Evolutionary conservation across 2,329 filamentous ascomycete species (phyloP).

Genomic region (Alternaria infectoria): DNA sequence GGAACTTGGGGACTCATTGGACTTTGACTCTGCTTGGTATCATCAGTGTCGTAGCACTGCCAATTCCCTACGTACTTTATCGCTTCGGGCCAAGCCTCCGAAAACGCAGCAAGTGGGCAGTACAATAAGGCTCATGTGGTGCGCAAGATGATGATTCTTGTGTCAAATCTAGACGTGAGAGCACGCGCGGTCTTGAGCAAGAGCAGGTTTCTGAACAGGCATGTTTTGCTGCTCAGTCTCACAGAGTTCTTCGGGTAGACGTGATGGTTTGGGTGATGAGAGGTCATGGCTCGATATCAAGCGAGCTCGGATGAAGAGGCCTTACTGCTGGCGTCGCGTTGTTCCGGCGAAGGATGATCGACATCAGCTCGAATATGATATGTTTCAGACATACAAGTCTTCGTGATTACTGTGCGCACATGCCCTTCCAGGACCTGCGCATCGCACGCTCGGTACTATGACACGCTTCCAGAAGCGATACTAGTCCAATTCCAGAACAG

Average conservation of each 20-base stretch:
- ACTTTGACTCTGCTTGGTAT: constrained; percentile 42
- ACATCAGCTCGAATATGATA: background rate
- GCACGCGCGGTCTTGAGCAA: background rate
- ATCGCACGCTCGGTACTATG: background rate
- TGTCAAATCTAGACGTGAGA: background rate
- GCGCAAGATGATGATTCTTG: background rate
- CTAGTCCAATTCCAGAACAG: background rate
- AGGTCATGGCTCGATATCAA: background rate
- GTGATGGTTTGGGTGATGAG: accelerated
- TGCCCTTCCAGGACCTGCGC: background rate
- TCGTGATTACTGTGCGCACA: background rate
- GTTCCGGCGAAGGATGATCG: background rate
- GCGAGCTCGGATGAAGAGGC: background rate
- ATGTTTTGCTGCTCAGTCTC: background rate
- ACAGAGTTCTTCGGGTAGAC: background rate
- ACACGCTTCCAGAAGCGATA: background rate
- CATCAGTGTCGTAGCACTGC: constrained; percentile 41
- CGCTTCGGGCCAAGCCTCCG: constrained; percentile 43
- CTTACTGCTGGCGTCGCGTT: background rate
- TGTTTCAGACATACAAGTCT: background rate
- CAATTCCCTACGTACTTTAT: constrained; percentile 54
- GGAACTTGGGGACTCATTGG: constrained; percentile 46
- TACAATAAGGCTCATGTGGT: background rate
- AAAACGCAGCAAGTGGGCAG: constrained; percentile 6
- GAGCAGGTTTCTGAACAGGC: background rate